These are phyloP conservation scores for Fraxinus velutina DNA, from an alignment of 305 asterid species.

Conservation along the genomic window DNA sequence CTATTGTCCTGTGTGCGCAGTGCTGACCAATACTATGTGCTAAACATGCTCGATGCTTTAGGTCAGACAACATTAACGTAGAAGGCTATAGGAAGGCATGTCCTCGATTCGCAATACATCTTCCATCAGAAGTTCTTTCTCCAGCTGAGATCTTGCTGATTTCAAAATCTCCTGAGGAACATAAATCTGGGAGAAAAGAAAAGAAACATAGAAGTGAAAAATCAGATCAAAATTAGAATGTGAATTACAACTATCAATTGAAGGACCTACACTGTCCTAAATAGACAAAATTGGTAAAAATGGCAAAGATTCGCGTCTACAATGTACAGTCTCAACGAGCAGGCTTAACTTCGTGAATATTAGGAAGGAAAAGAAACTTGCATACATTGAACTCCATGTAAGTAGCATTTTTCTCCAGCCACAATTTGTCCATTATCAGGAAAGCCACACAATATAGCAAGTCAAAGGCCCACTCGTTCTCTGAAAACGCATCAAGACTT, in stretches of 20 bases:
- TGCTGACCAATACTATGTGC: background rate
- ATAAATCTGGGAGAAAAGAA: background rate
- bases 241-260: slow-evolving; percentile 12
- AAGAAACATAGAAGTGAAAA: background rate
- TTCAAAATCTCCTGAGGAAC: slow-evolving; percentile 51
- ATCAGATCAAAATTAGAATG: background rate
- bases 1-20: background rate
- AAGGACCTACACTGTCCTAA: background rate
- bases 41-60: background rate
- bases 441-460: slow-evolving; percentile 74
- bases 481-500: slow-evolving; percentile 39
- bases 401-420: slow-evolving; percentile 71
- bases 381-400: slow-evolving; percentile 86
- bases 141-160: slow-evolving; percentile 52
- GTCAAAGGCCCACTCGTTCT: slow-evolving; percentile 83
- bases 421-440: slow-evolving; percentile 77
- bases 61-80: slow-evolving; percentile 31
- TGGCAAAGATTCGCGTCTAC: background rate
- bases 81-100: slow-evolving; percentile 45
- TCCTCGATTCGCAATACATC: too few species aligned
- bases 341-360: background rate
- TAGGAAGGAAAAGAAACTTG: background rate
- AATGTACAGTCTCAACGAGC: background rate
- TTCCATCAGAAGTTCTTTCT: too few species aligned
- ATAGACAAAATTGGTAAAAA: background rate